A percentile compares a stretch with the other conserved stretches of the same genome.
phyloP scores from a whole-genome alignment of 805 yeast genomes.

The Lachancea lanzarotensis region DNA sequence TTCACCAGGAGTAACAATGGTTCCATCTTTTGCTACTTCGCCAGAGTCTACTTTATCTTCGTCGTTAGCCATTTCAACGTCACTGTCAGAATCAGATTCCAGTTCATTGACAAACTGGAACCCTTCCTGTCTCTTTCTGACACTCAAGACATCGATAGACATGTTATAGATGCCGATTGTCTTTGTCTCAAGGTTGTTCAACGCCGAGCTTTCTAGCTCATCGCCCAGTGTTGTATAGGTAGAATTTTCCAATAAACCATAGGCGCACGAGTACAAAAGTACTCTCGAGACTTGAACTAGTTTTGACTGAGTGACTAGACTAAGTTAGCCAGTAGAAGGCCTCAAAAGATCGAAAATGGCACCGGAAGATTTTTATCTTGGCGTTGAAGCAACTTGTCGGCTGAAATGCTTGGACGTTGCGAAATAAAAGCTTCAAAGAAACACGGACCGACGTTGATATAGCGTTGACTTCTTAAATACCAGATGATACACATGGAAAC shows the following conservation, averaged over 20 bases:
- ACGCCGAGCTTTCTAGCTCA: conserved; percentile 1
- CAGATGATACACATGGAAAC: no score
- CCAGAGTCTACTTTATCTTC: conserved; percentile 26
- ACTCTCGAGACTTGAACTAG: no score
- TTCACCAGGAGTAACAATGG: conserved; percentile 90
- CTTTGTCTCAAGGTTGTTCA: neutral
- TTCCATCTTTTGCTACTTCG: conserved; percentile 26
- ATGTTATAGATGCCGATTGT: neutral
- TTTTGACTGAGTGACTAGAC: no score
- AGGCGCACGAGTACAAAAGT: neutral
- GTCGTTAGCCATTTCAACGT: conserved; percentile 29
- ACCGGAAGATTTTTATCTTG: no score
- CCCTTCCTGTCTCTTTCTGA: conserved; percentile 23
- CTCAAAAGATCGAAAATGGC: no score
- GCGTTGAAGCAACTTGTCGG: no score
- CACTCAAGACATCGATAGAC: conserved; percentile 23
- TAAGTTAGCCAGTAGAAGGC: no score
- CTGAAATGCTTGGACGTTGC: no score
- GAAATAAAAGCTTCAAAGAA: no score
- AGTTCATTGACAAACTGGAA: conserved; percentile 16
- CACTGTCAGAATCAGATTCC: conserved; percentile 10
- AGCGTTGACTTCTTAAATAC: no score
- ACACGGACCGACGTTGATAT: no score
- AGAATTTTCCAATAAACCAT: neutral
- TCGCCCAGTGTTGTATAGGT: neutral